Evolutionary conservation across 2,329 filamentous ascomycete genomes (phyloP).

Genomic region (Alternaria brassicae): DNA sequence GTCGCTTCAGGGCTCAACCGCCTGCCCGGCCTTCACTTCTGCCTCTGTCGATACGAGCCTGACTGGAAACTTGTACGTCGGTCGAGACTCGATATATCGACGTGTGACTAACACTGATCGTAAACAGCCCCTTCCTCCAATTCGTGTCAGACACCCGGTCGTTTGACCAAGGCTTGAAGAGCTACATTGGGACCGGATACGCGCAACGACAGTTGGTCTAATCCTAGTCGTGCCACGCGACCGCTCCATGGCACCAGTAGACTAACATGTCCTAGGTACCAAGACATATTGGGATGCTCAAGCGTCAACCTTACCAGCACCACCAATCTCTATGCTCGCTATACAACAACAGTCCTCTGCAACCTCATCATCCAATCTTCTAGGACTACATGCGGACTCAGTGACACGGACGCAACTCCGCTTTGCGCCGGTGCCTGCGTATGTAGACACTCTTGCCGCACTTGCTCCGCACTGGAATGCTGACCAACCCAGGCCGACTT

Average conservation of each 20-base stretch:
- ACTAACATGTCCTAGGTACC: constrained; percentile 69
- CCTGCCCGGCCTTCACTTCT: constrained; percentile 74
- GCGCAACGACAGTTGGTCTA: constrained; percentile 74
- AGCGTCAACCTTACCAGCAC: constrained; percentile 79
- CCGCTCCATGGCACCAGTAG: not conserved
- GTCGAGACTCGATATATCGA: not conserved
- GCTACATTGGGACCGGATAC: constrained; percentile 78
- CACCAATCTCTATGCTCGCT: constrained; percentile 86
- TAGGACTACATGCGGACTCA: constrained; percentile 70
- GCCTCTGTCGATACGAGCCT: constrained; percentile 75
- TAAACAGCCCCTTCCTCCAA: constrained; percentile 78
- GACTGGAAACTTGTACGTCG: constrained; percentile 67
- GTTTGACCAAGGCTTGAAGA: constrained; percentile 77
- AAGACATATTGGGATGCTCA: constrained; percentile 79
- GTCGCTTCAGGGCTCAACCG: constrained; percentile 71
- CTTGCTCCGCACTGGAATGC: constrained; percentile 27
- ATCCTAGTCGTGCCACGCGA: not conserved
- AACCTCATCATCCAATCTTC: constrained; percentile 95
- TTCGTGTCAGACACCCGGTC: constrained; percentile 76
- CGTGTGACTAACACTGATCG: constrained; percentile 9
- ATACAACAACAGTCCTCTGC: constrained; percentile 90
- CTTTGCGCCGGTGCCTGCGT: constrained; percentile 91
- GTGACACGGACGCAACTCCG: constrained; percentile 70
- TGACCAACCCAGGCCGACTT: constrained; percentile 70
- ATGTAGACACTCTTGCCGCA: constrained; percentile 46